Evolutionary conservation across 768 basidiomycete species (phyloP), one percentile per base, ranked within the genome.

Genomic region (Podaxis sp.): DNA sequence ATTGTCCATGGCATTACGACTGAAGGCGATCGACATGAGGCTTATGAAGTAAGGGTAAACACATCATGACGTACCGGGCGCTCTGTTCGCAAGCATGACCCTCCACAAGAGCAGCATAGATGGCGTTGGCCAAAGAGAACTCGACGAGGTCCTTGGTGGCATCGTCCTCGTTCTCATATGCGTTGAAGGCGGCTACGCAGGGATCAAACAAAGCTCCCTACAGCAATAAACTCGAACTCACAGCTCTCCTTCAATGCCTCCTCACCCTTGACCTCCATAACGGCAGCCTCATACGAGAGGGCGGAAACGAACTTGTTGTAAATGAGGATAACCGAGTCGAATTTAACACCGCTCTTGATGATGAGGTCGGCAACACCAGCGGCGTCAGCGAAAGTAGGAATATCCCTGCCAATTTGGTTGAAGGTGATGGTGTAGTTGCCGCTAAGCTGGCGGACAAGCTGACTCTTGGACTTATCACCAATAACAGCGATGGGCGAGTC

Each of bases 1-100:
- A 73, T 95, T 99, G 86, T 99, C 97, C 97, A 99, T 99, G 71
- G 97, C 97, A 69, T 96, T 98, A 69, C 96, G 90, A 76, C 96
- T 88, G 57, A 67, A 55, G 19, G 26, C 55, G 39, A 70, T 62
- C 61, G 22, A 46, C 33, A 61, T 59, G 39, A 63, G 59, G 48
- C 11, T 44, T 42, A 54, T 44, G 42, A 3, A 59, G 15, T 22
- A 22, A 39, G 4, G 48, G 28, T 22, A 7, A 39, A 36, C 54
- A 65, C 42, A 65, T 26, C 12, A 1, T 52, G 53, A 63, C 79
- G 72, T 76, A 94, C 93, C 91, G 92, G 71, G 93, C 88, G 68
- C 89, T 93, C 73, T 90, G 90, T 78, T 98, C 96, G 70, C 96
- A 95, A 56, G 96, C 96, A 75, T 98, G 95, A 60, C 88, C 92